Conservation (phyloP, 495 filamentous ascomycete species). For the Hyphodiscus hymeniophilus region DNA sequence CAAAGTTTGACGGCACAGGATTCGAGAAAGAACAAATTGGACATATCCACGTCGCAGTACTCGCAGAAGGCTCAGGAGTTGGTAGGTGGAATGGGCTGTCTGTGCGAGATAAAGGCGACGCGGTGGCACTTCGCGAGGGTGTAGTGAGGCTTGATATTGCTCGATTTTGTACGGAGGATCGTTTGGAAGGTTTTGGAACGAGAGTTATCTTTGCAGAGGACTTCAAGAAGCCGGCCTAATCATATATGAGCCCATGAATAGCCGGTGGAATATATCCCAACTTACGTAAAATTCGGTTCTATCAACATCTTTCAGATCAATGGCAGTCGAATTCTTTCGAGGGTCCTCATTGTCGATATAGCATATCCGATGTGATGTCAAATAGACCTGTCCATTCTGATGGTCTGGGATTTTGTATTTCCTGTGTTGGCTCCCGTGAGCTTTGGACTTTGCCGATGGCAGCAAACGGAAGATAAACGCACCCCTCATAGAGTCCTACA, state of each 20-base stretch:
- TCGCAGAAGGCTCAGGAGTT: constrained; percentile 39
- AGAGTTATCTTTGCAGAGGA: constrained; percentile 91
- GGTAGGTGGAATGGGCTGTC: constrained; percentile 42
- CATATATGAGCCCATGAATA: constrained; percentile 13
- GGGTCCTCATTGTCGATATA: constrained; percentile 90
- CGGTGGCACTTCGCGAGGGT: constrained; percentile 34
- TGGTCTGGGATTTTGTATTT: constrained; percentile 93
- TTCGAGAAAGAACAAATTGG: constrained; percentile 98
- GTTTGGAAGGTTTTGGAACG: constrained; percentile 64
- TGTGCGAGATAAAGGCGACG: constrained; percentile 39
- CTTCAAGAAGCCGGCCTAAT: constrained; percentile 84
- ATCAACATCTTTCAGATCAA: constrained; percentile 88
- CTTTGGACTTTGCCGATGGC: background rate
- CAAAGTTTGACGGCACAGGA: constrained; percentile 86
- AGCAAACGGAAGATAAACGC: constrained; percentile 31
- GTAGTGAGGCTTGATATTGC: constrained; percentile 27
- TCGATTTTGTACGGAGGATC: constrained; percentile 39
- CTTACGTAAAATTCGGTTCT: constrained; percentile 81
- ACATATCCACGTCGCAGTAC: constrained; percentile 89
- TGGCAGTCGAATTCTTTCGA: constrained; percentile 71
- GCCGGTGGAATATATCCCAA: background rate
- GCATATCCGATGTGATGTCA: constrained; percentile 90
- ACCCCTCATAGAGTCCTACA: constrained; percentile 98
- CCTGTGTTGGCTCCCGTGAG: constrained; percentile 33
- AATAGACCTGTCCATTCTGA: constrained; percentile 91